phyloP scores from a whole-genome alignment of 495 filamentous ascomycete genomes.

The Xeromyces bisporus region DNA sequence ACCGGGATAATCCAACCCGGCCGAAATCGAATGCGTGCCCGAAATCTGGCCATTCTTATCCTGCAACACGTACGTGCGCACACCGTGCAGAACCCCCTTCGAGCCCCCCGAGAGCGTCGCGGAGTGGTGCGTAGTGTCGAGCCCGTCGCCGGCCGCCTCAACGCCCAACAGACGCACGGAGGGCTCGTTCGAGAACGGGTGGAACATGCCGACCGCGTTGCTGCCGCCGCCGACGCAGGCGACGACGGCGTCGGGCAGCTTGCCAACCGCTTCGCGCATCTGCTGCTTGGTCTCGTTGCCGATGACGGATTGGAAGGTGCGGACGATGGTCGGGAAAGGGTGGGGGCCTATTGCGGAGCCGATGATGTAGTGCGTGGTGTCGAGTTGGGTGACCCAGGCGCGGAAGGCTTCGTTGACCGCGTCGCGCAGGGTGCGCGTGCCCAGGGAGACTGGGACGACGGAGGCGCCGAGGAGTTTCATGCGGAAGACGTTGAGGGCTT shows the following conservation, averaged over 20 bases:
- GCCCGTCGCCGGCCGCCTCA: conserved; percentile 87
- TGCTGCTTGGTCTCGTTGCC: conserved; percentile 85
- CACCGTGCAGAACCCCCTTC: conserved; percentile 90
- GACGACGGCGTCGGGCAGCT: conserved; percentile 87
- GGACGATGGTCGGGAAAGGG: conserved; percentile 89
- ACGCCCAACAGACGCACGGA: conserved; percentile 82
- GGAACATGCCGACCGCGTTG: conserved; percentile 91
- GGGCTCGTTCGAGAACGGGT: conserved; percentile 75
- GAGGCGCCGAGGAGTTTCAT: conserved; percentile 88
- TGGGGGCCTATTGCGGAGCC: conserved; percentile 90
- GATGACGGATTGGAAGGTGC: conserved; percentile 89
- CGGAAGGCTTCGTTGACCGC: conserved; percentile 89
- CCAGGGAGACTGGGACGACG: conserved; percentile 76
- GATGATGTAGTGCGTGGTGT: conserved; percentile 92
- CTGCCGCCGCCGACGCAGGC: conserved; percentile 90
- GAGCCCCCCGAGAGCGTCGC: conserved; percentile 76
- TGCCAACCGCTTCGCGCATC: conserved; percentile 61
- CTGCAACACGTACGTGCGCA: conserved; percentile 89
- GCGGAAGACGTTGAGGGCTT: conserved; percentile 89
- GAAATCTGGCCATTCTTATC: conserved; percentile 80
- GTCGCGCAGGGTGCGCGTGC: conserved; percentile 72
- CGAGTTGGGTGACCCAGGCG: conserved; percentile 70
- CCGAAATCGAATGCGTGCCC: conserved; percentile 93
- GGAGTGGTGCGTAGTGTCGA: conserved; percentile 75
- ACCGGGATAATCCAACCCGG: conserved; percentile 91